A percentile compares a stretch with the other conserved stretches of the same genome.
These are phyloP conservation scores for Cyclostephanos invisitatus DNA, from an alignment of 108 stramenopile species.

Conservation along the genomic window DNA sequence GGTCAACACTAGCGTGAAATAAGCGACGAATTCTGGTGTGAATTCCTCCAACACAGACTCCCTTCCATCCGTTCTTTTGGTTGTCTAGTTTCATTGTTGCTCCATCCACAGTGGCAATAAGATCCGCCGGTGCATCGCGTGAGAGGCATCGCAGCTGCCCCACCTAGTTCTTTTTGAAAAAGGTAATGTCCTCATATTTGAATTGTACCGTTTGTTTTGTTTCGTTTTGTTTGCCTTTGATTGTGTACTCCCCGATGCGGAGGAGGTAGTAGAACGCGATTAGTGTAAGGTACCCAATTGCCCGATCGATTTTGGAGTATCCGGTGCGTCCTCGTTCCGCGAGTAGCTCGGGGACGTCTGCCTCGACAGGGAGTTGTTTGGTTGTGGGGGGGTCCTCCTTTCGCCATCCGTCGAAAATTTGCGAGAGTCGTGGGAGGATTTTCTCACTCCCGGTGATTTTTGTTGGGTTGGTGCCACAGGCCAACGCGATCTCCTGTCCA, in stretches of 20 bases:
- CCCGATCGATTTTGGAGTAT: neutral
- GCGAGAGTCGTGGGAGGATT: neutral
- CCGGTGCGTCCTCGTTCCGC: neutral
- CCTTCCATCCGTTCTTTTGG: no score
- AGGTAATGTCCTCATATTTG: neutral
- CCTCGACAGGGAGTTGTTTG: neutral
- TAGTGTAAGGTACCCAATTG: neutral
- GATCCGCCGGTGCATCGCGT: neutral
- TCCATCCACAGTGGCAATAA: neutral
- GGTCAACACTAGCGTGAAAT: no score
- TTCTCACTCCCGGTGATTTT: neutral
- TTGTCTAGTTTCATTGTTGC: neutral
- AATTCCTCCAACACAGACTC: neutral
- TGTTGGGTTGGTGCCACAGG: neutral
- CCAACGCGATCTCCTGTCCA: neutral
- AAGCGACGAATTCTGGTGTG: no score
- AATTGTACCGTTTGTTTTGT: slow-evolving; percentile 9
- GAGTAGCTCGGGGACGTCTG: neutral
- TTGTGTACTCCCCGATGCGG: neutral
- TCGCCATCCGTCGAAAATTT: slow-evolving; percentile 1
- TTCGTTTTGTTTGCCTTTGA: neutral
- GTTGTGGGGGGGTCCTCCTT: neutral
- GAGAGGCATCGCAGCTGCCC: neutral
- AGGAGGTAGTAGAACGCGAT: slow-evolving; percentile 8
- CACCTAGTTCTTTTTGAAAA: neutral